Percentiles rank a stretch among this genome's conserved stretches.
Conservation (phyloP, 768 basidiomycete species). For the Ramaria rubella region DNA sequence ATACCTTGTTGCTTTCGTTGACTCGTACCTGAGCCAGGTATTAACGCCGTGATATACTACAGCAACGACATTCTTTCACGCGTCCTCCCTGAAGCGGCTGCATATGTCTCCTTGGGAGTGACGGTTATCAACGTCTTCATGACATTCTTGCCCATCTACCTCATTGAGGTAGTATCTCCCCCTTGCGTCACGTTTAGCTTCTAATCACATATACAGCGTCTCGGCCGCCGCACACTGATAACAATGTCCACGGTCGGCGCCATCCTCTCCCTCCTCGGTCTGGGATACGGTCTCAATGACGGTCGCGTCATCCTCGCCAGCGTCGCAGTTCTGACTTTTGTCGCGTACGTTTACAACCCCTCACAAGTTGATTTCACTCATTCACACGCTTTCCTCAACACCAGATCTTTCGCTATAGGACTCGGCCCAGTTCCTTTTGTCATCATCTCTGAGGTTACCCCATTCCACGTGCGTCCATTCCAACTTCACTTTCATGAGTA, state of each 20-base stretch:
- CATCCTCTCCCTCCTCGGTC: constrained; percentile 52
- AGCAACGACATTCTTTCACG: constrained; percentile 82
- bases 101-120: constrained; percentile 79
- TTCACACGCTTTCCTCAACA: constrained; percentile 2
- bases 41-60: constrained; percentile 71
- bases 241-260: constrained; percentile 60
- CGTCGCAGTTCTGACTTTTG: constrained; percentile 68
- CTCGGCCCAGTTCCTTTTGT: constrained; percentile 92
- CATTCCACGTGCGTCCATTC: constrained; percentile 50
- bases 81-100: constrained; percentile 70
- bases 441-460: constrained; percentile 85
- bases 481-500: background rate
- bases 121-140: constrained; percentile 71
- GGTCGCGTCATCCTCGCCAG: constrained; percentile 58
- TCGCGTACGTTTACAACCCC: constrained; percentile 52
- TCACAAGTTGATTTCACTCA: background rate
- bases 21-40: background rate
- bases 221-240: constrained; percentile 71
- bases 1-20: background rate
- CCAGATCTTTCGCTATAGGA: constrained; percentile 80
- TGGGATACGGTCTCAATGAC: constrained; percentile 66
- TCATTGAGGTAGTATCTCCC: constrained; percentile 93
- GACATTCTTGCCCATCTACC: constrained; percentile 78
- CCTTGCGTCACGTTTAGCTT: constrained; percentile 13
- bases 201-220: constrained; percentile 36